A percentile compares a stretch with the other conserved stretches of the same genome.
phyloP scores from a whole-genome alignment of 805 yeast species.

The Hanseniaspora mollemarum region DNA sequence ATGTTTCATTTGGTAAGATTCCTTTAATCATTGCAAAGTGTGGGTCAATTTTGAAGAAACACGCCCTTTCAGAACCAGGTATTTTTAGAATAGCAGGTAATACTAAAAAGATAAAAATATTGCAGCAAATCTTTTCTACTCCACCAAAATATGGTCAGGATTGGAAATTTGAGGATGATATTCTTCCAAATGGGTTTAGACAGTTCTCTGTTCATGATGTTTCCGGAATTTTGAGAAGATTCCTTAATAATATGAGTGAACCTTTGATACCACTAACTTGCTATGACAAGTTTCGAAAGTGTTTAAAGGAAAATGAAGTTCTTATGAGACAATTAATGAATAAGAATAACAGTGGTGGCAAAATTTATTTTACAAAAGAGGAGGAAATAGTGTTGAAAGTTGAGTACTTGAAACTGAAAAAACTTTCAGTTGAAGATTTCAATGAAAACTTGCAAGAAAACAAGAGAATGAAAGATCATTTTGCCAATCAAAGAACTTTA shows the following conservation, averaged over 20 bases:
- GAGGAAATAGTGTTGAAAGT: slow-evolving; percentile 12
- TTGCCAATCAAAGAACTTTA: slow-evolving; percentile 43
- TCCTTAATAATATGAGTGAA: slow-evolving; percentile 76
- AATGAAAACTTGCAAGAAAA: slow-evolving; percentile 28
- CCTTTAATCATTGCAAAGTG: slow-evolving; percentile 95
- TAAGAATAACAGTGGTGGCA: slow-evolving; percentile 42
- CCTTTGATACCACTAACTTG: slow-evolving; percentile 72
- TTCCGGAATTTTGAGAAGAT: slow-evolving; percentile 78
- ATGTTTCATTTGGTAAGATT: slow-evolving; percentile 71
- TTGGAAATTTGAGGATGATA: slow-evolving; percentile 46
- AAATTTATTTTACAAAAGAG: slow-evolving; percentile 13
- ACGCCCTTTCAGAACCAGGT: slow-evolving; percentile 74
- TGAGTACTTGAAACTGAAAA: slow-evolving; percentile 18
- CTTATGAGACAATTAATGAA: slow-evolving; percentile 48
- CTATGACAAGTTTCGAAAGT: slow-evolving; percentile 70
- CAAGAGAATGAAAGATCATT: slow-evolving; percentile 32
- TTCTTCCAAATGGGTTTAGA: slow-evolving; percentile 31
- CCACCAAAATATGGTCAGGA: slow-evolving; percentile 78
- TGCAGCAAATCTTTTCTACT: slow-evolving; percentile 70
- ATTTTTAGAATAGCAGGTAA: slow-evolving; percentile 90
- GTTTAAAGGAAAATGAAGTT: slow-evolving; percentile 36
- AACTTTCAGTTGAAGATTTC: slow-evolving; percentile 20
- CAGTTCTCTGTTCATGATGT: slow-evolving; percentile 88
- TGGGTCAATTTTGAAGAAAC: slow-evolving; percentile 70
- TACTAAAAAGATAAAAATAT: slow-evolving; percentile 70